Evolutionary conservation across 257 asterid species (phyloP).

Genomic region (Lycium ferocissimum): DNA sequence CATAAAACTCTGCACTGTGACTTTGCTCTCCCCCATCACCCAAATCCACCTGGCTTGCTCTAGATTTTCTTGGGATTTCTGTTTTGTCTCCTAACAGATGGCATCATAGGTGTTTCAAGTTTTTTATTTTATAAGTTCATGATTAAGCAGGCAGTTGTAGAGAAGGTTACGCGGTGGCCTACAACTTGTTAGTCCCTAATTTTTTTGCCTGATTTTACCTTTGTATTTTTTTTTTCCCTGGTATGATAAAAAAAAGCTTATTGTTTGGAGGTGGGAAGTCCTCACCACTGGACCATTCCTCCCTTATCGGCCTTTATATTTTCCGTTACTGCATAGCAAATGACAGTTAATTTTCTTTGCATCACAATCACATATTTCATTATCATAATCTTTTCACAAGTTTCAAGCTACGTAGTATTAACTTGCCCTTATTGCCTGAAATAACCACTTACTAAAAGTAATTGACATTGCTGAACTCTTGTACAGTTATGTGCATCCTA

Average conservation of each 20-base stretch:
- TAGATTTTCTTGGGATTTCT: conserved; percentile 11
- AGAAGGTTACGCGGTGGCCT: conserved; percentile 13
- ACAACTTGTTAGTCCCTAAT: not conserved
- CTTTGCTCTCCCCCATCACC: not conserved
- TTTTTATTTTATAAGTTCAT: not conserved
- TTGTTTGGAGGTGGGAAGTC: conserved; percentile 6
- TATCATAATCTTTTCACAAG: conserved; percentile 7
- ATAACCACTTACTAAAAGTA: not conserved
- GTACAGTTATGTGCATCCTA: not conserved
- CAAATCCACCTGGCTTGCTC: not conserved
- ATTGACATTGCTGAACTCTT: not conserved
- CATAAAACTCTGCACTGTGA: not conserved
- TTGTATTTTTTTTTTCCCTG: not conserved
- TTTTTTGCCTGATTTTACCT: not conserved
- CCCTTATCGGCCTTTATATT: not conserved
- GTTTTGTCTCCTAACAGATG: not conserved
- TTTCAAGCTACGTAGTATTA: not conserved
- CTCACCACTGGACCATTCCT: conserved; percentile 8
- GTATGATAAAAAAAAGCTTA: not conserved
- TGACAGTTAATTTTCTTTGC: conserved; percentile 10
- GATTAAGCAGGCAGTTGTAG: not conserved
- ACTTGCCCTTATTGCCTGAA: conserved; percentile 8
- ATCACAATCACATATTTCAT: conserved; percentile 10
- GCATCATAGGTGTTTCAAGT: not conserved
- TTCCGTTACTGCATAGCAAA: conserved; percentile 11